These are phyloP conservation scores for Taphrina pruni DNA, from an alignment of 1,139 yeast species.

Conservation along the genomic window DNA sequence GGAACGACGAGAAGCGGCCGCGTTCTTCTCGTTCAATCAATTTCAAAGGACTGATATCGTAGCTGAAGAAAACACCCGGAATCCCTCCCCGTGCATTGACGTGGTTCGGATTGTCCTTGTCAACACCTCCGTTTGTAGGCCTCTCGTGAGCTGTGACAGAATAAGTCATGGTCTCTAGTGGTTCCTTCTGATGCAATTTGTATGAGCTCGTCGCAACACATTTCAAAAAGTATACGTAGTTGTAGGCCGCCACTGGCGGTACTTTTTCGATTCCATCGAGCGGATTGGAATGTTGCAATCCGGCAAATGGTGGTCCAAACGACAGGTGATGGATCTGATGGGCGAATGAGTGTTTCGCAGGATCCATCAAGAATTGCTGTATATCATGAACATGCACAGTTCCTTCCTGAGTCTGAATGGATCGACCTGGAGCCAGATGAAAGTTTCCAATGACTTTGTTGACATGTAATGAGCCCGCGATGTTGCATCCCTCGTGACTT, in stretches of 20 bases:
- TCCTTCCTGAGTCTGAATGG: conserved; percentile 56
- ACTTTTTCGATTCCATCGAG: conserved; percentile 62
- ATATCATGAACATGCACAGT: conserved; percentile 68
- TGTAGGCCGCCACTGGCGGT: conserved; percentile 59
- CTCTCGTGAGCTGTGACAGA: conserved; percentile 90
- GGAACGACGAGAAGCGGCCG: conserved; percentile 75
- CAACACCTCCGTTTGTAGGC: conserved; percentile 83
- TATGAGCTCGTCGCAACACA: conserved; percentile 91
- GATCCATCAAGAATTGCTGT: conserved; percentile 66
- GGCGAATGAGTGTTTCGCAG: conserved; percentile 64
- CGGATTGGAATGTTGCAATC: conserved; percentile 62
- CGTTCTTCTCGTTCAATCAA: conserved; percentile 84
- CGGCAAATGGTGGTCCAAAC: conserved; percentile 70
- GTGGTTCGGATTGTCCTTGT: conserved; percentile 87
- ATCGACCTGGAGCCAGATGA: conserved; percentile 94
- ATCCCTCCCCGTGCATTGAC: conserved; percentile 83
- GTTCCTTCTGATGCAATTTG: conserved; percentile 57
- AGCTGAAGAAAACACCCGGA: conserved; percentile 85
- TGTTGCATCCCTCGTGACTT: conserved; percentile 83
- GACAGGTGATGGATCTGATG: conserved; percentile 80
- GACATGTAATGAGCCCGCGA: conserved; percentile 77
- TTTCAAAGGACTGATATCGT: conserved; percentile 91
- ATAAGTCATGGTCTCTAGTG: conserved; percentile 86
- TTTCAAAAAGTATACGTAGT: conserved; percentile 78
- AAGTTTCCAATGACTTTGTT: conserved; percentile 88